Base-by-base conservation (phyloP, 768 basidiomycete genomes). In the Xerocomellus amylosporus region DNA sequence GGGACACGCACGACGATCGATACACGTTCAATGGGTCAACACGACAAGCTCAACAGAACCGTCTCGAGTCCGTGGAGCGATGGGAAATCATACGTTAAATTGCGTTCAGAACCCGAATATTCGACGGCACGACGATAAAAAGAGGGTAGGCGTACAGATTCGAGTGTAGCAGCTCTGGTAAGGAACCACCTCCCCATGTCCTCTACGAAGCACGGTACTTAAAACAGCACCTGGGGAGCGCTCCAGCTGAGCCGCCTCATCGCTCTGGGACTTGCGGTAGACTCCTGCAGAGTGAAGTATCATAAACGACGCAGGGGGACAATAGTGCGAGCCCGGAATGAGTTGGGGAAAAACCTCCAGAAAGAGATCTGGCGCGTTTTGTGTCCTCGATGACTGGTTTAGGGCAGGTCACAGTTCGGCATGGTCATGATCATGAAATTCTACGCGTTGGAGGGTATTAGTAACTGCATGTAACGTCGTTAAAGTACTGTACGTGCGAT, bases 261-360 rank as follows among this genome's bases (percentile, higher is more conserved):
- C 46, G 51, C 53, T 71, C 69, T 71, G 34, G 70, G 69, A 71
- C 69, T 52, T 58, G 66, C 69, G 66, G 69, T 71, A 71, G 69
- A 65, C 69, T 71, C 69, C 69, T 71, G 70, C 69, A 60, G 46
- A 51, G 41, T 45, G 22, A 49, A 10, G 20, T 7, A 20, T 3
- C 5, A 56, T 38, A 24, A 44, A 47, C 50, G 37, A 49, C 55
- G 63, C 70, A 71, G 66, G 70, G 64, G 69, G 69, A 71, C 69
- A 71, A 71, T 72, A 70, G 68, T 72, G 70, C 70, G 56, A 66
- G 69, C 70, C 69, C 70, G 28, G 48, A 66, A 70, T 70, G 66
- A 70, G 68, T 64, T 64, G 46, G 9, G 51, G 30, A 22, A 46
- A 51, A 54, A 51, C 38, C 0, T 0, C 2, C 14, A 17, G 4